Evolutionary conservation across 2,329 filamentous ascomycete species (phyloP).

Genomic region (Bipolaris zeicola): DNA sequence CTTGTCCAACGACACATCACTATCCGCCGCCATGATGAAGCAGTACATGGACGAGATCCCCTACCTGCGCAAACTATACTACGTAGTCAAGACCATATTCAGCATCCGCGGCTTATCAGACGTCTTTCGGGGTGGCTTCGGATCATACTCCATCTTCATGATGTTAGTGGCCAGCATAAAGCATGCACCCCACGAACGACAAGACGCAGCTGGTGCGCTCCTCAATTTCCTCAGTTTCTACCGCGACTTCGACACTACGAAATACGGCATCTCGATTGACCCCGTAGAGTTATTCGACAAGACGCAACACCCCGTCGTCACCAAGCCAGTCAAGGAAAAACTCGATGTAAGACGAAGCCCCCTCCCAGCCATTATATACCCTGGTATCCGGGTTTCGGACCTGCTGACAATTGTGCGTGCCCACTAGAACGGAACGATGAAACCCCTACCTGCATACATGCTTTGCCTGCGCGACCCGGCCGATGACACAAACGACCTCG

Average conservation of each 20-base stretch:
- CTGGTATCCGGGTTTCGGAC: no score
- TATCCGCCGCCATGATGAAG: constrained; percentile 52
- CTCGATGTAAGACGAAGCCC: constrained; percentile 22
- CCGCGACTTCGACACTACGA: constrained; percentile 52
- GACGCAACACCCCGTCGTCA: constrained; percentile 24
- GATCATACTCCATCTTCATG: constrained; percentile 62
- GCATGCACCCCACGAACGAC: constrained; percentile 45
- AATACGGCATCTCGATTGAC: constrained; percentile 57
- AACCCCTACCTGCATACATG: constrained; percentile 39
- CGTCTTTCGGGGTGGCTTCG: constrained; percentile 56
- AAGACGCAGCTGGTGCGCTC: constrained; percentile 52
- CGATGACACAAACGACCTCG: constrained; percentile 63
- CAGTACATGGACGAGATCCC: constrained; percentile 58
- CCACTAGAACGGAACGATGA: constrained; percentile 17
- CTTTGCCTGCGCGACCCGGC: constrained; percentile 66
- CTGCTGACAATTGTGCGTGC: constrained; percentile 10
- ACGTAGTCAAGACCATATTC: constrained; percentile 57
- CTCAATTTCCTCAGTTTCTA: constrained; percentile 59
- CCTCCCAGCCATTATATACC: not conserved
- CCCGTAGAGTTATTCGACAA: constrained; percentile 55
- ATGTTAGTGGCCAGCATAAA: constrained; percentile 62
- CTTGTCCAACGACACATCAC: constrained; percentile 49
- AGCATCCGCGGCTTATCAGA: constrained; percentile 57
- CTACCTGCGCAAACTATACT: constrained; percentile 56
- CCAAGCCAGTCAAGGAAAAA: constrained; percentile 17